Evolutionary conservation across 495 filamentous ascomycete genomes (phyloP), one percentile per base, ranked within the genome.

Genomic region (Tuber melanosporum): DNA sequence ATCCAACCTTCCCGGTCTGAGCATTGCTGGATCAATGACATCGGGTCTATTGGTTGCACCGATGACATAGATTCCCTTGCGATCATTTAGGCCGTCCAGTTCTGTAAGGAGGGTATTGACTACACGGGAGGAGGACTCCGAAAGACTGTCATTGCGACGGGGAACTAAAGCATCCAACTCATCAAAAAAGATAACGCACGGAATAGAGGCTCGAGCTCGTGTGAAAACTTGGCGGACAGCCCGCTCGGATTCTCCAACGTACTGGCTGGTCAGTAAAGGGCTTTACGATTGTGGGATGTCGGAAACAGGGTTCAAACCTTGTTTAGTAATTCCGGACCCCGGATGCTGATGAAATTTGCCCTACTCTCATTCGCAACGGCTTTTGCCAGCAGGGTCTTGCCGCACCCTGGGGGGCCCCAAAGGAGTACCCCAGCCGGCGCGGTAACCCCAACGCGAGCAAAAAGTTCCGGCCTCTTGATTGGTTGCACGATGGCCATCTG

Each of bases 81-180:
- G 90, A 74, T 89, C 91, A 76, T 88, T 89, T 20, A 97, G 87
- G 41, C 95, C 95, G 82, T 99, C 95, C 1, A 99, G 88, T 84
- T 99, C 95, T 1, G 95, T 98, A n/a, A 99, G 89, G 0, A 99
- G 87, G 19, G 95, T 96, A 84, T 98, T 99, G 76, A 99, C 95
- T 32, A 99, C 93, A 66, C 95, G 89, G 15, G 93, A 90, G 72
- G 91, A 93, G 46, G 92, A 91, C 83, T 98, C 94, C 20, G 91
- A 92, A 15, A 93, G 87, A 7, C 90, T 90, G 76, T 93, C 92
- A 81, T 94, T 93, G 66, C 95, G 91, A 57, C 89, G 89, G 1
- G 96, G 95, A 0, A 95, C 94, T 8, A 99, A 87, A 6, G 95
- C 94, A 81, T 99, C 95, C 46, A 99, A 87, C 84, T 99, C 95